Conservation (phyloP, 108 stramenopile species). For the Pseudonitzschia delicatissima region DNA sequence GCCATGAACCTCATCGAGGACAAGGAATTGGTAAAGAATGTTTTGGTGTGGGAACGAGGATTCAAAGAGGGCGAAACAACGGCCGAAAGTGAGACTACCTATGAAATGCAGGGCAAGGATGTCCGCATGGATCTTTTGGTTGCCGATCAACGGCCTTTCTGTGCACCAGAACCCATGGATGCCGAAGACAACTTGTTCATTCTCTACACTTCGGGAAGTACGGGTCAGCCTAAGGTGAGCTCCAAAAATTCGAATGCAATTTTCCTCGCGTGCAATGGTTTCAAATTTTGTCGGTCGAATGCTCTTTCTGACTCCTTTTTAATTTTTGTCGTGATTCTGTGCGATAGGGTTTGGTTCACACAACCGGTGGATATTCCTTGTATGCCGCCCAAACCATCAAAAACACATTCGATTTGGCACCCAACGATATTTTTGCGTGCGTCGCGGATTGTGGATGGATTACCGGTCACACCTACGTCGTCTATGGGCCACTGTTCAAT, state of each 20-base stretch:
- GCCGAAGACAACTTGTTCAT: slow-evolving; percentile 94
- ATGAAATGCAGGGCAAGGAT: slow-evolving; percentile 60
- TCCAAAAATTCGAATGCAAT: no score
- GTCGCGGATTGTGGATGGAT: slow-evolving; percentile 98
- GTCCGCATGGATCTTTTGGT: slow-evolving; percentile 86
- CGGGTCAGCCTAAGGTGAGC: slow-evolving; percentile 86
- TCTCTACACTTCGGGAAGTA: slow-evolving; percentile 96
- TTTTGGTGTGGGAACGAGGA: slow-evolving; percentile 84
- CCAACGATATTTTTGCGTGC: slow-evolving; percentile 93
- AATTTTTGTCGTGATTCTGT: neutral
- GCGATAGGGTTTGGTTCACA: slow-evolving; percentile 80
- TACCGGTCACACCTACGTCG: slow-evolving; percentile 82
- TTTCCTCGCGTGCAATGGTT: neutral
- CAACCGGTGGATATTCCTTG: slow-evolving; percentile 92
- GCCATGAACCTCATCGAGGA: slow-evolving; percentile 47
- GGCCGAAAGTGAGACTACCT: slow-evolving; percentile 35
- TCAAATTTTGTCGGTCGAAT: neutral
- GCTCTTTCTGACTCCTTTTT: no score
- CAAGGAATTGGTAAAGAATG: slow-evolving; percentile 68
- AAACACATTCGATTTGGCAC: slow-evolving; percentile 72
- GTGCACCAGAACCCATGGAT: slow-evolving; percentile 93
- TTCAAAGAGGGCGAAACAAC: slow-evolving; percentile 41
- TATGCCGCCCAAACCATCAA: slow-evolving; percentile 86
- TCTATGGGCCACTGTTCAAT: slow-evolving; percentile 88
- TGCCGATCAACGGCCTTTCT: slow-evolving; percentile 88